Conservation (phyloP, 108 stramenopile genomes). For the Aureococcus anophagefferens region DNA sequence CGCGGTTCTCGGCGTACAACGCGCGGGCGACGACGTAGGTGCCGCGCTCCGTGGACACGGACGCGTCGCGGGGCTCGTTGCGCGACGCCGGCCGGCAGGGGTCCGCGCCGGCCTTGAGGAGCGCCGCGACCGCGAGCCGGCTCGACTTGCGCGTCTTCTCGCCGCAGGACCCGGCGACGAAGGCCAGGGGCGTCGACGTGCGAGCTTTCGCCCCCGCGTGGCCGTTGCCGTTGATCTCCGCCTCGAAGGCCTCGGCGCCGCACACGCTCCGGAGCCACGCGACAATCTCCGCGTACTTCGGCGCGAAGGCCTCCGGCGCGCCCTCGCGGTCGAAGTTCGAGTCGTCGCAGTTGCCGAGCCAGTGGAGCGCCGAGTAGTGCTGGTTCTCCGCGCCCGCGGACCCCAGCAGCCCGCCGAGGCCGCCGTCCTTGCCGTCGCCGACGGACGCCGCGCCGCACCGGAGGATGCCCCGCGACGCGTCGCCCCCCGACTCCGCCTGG, state of each 20-base stretch:
- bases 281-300: background rate
- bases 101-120: background rate
- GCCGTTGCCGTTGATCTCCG: background rate
- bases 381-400: background rate
- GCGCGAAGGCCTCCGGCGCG: background rate
- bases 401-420: background rate
- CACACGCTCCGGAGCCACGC: background rate
- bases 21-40: background rate
- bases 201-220: background rate
- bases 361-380: background rate
- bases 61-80: background rate
- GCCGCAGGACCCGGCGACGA: background rate
- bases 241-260: constrained; percentile 1
- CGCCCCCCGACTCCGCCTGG: background rate
- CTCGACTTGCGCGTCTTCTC: background rate
- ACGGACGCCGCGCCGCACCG: background rate
- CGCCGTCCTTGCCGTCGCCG: background rate
- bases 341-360: background rate
- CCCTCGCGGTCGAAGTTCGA: background rate
- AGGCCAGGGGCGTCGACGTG: background rate
- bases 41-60: background rate
- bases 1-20: background rate
- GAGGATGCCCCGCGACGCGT: background rate
- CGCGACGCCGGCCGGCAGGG: background rate
- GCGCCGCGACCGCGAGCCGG: background rate